These are phyloP conservation scores for Solanum tarijense DNA, from an alignment of 257 asterid genomes.

Conservation along the genomic window DNA sequence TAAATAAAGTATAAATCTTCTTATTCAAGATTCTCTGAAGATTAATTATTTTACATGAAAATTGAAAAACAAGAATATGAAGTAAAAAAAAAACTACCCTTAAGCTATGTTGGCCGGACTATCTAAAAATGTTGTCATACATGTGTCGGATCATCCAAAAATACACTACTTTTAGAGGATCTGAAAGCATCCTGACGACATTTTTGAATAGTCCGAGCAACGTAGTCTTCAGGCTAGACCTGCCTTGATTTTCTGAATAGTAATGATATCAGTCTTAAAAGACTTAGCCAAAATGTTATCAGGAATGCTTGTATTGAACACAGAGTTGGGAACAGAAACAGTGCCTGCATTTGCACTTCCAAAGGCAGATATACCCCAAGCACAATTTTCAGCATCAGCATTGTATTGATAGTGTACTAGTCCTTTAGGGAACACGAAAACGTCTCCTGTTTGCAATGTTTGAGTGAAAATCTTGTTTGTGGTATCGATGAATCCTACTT, in stretches of 20 bases:
- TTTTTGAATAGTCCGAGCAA: not conserved
- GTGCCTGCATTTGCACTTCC: conserved; percentile 50
- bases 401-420: conserved; percentile 45
- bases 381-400: conserved; percentile 23
- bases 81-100: not conserved
- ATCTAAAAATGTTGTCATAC: not conserved
- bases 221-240: conserved; percentile 9
- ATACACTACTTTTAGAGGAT: not conserved
- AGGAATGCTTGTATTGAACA: conserved; percentile 30
- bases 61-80: not conserved
- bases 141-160: not conserved
- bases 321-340: conserved; percentile 31
- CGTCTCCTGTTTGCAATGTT: conserved; percentile 28
- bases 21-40: not conserved
- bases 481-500: conserved; percentile 50
- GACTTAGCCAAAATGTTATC: conserved; percentile 30
- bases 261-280: conserved; percentile 39
- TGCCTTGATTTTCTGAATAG: conserved; percentile 41
- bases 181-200: not conserved
- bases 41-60: not conserved
- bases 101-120: not conserved
- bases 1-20: not conserved
- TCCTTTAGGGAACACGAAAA: conserved; percentile 43
- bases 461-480: conserved; percentile 34
- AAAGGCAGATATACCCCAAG: conserved; percentile 38